These are phyloP conservation scores for Akanthomyces dipterigenus DNA, from an alignment of 2,329 filamentous ascomycete genomes.

Conservation along the genomic window DNA sequence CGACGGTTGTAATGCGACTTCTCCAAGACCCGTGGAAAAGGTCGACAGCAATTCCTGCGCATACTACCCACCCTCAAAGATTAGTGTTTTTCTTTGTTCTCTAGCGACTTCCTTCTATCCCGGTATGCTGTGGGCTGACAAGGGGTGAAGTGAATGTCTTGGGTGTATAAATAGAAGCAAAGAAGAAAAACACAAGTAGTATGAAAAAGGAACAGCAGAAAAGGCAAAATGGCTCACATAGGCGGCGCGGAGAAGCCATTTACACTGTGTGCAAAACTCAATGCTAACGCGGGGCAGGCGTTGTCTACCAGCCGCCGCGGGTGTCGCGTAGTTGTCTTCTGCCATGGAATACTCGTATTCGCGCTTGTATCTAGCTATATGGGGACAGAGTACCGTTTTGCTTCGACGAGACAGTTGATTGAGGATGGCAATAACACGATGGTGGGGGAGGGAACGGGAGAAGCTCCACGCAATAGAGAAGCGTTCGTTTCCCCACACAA, in stretches of 20 bases:
- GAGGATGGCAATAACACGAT: neutral
- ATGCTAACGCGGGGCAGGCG: conserved; percentile 68
- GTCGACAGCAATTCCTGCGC: conserved; percentile 94
- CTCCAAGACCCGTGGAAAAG: conserved; percentile 75
- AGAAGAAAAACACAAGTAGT: neutral
- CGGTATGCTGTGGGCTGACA: neutral
- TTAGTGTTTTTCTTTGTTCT: neutral
- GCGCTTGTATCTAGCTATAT: no score
- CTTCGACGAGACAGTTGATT: neutral
- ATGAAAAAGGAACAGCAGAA: neutral
- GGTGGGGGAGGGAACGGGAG: neutral
- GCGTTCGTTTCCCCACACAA: conserved; percentile 1
- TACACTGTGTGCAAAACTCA: conserved; percentile 87
- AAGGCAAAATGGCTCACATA: conserved; percentile 53
- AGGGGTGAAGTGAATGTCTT: no score
- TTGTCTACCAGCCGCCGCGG: neutral
- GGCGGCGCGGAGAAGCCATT: conserved; percentile 81
- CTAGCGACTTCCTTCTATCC: neutral
- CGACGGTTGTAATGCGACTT: conserved; percentile 78
- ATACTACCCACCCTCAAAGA: conserved; percentile 49
- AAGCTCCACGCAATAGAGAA: no score
- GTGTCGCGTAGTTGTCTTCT: neutral
- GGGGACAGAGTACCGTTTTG: no score
- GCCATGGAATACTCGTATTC: neutral
- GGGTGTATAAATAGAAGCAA: neutral